phyloP scores from a whole-genome alignment of 176 grass and related monocot genomes.

The Calamus simplicifolius region DNA sequence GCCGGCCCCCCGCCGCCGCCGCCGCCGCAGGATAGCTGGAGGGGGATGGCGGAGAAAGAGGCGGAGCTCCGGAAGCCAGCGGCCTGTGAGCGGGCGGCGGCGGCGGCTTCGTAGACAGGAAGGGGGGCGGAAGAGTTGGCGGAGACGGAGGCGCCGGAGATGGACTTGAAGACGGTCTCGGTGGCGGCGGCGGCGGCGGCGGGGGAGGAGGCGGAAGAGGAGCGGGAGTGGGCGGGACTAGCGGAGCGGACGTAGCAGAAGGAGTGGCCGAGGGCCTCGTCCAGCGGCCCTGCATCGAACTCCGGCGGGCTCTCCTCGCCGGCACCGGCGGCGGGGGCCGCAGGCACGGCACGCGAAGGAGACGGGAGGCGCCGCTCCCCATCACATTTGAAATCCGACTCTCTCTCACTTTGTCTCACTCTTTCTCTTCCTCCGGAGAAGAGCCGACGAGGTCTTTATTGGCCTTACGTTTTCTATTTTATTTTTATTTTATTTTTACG shows the following conservation, averaged over 20 bases:
- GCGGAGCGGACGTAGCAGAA: constrained; percentile 64
- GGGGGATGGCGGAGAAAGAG: constrained; percentile 55
- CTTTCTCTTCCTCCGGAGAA: not conserved
- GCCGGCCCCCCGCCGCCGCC: constrained; percentile 18
- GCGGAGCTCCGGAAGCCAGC: constrained; percentile 51
- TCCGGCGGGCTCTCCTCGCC: constrained; percentile 7
- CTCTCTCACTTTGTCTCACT: not conserved
- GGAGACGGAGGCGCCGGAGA: constrained; percentile 63
- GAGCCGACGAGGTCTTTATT: not conserved
- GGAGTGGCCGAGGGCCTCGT: constrained; percentile 85
- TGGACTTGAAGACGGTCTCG: constrained; percentile 26
- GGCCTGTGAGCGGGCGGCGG: constrained; percentile 7
- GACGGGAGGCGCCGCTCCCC: constrained; percentile 88
- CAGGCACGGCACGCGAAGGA: constrained; percentile 48
- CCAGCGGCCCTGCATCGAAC: constrained; percentile 38
- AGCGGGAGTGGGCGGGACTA: constrained; percentile 45
- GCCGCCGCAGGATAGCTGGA: constrained; percentile 38
- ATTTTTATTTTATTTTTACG: not conserved
- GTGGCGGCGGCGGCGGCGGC: not conserved
- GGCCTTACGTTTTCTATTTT: not conserved
- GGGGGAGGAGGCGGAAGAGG: constrained; percentile 38
- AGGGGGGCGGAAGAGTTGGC: constrained; percentile 46
- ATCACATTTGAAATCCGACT: constrained; percentile 49
- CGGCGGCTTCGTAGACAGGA: constrained; percentile 14
- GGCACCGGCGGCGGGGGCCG: constrained; percentile 10